A percentile compares a stretch with the other conserved stretches of the same genome.
Conservation (phyloP, 306 rosid species). For the Trichosanthes truncata region DNA sequence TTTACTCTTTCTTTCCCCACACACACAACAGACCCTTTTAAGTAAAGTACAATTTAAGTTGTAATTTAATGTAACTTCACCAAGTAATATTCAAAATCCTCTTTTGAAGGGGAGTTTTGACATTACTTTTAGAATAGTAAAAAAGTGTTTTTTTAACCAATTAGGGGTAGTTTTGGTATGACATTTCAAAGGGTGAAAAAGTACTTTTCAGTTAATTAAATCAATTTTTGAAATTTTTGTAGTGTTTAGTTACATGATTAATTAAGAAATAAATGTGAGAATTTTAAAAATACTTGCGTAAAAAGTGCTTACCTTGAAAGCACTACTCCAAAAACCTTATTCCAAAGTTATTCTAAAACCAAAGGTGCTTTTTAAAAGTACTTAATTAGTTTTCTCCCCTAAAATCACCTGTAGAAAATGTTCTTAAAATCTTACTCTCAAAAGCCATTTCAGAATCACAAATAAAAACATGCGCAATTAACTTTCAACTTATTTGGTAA, state of each 20-base stretch:
- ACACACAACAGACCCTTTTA: background rate
- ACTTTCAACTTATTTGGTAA: background rate
- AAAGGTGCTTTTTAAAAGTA: background rate
- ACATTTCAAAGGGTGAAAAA: background rate
- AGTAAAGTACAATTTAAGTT: slow-evolving; percentile 3
- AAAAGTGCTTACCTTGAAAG: background rate
- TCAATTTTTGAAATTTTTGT: too few species aligned
- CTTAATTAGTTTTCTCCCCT: too few species aligned
- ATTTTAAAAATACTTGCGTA: background rate
- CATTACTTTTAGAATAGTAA: background rate
- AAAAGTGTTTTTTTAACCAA: background rate
- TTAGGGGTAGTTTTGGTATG: background rate
- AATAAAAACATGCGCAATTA: background rate
- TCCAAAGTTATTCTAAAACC: background rate
- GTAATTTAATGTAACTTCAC: background rate
- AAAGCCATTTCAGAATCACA: too few species aligned
- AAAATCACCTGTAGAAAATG: background rate
- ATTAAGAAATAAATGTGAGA: background rate
- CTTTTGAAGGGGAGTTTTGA: background rate
- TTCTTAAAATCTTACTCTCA: too few species aligned
- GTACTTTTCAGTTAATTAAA: background rate
- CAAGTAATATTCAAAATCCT: background rate
- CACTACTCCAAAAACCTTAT: background rate
- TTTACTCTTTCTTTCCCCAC: slow-evolving; percentile 5
- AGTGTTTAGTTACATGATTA: background rate